Base-by-base conservation (phyloP, 306 rosid species). In the Lithocarpus polystachyus region DNA sequence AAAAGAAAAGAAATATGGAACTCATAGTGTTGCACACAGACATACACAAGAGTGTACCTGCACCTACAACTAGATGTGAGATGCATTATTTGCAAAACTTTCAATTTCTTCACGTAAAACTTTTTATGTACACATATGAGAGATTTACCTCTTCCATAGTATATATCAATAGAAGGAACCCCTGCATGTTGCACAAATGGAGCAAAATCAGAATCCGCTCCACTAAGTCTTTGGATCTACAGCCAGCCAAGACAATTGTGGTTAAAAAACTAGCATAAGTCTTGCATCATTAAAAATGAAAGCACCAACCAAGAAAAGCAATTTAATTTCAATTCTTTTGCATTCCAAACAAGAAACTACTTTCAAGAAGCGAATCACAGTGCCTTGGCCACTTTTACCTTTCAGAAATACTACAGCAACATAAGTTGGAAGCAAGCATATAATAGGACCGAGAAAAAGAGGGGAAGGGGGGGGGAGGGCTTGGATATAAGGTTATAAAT, bases 171-270 rank as follows among this genome's bases (percentile, higher is more conserved):
- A 22, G 99, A 95, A 17, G 99, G 94, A 85, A 95, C 79, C 45
- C 99, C 99, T 14, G 99, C 97, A 78, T 92, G 95, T 48, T 92
- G 99, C 83, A 95, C 87, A 83, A 95, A 95, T 14, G 98, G 89
- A 62, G 94, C 97, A 80, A 89, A 95, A 87, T 95, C 99, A 72
- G 99, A 95, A 82, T 92, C 90, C 56, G 85, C 81, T 61, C 90
- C 85, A 74, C 96, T 84, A 23, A 92, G 93, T 85, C 99, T 88
- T 77, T 84, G 89, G 81, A 95, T 88, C 97, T 92, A 90, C 83
- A 86, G 82, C 67, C 78, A 80, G 83, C 75, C 76, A 79, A 71
- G 73, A 80, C 74, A 60, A 76, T 71, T 45, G n/a, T 19, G 6
- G 71, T 76, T 80, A 79, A 81, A 80, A 65, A 79, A 79, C 67